Evolutionary conservation across 2,329 filamentous ascomycete species (phyloP).

Genomic region (Fusarium longipes): DNA sequence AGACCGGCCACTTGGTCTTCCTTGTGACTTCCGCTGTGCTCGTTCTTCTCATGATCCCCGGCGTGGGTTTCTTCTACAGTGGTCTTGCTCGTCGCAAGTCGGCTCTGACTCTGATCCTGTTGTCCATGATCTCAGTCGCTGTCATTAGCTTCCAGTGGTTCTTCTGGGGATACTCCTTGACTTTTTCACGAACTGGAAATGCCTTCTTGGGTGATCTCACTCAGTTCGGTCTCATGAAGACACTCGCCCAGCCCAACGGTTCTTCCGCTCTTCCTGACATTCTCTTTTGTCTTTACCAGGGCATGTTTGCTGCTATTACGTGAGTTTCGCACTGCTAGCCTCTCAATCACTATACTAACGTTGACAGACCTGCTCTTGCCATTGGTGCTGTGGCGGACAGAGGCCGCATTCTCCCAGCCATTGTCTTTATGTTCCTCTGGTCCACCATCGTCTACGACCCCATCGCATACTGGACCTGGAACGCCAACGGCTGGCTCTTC

Average conservation of each 20-base stretch:
- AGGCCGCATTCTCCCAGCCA: slow-evolving; percentile 69
- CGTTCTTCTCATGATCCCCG: slow-evolving; percentile 92
- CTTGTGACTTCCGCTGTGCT: slow-evolving; percentile 80
- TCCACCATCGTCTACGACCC: slow-evolving; percentile 78
- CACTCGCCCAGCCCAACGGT: slow-evolving; percentile 80
- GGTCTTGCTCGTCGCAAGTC: slow-evolving; percentile 90
- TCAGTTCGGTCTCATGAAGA: slow-evolving; percentile 84
- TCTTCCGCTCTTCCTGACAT: slow-evolving; percentile 80
- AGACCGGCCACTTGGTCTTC: slow-evolving; percentile 87
- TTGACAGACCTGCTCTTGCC: slow-evolving; percentile 64
- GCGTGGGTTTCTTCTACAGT: slow-evolving; percentile 95
- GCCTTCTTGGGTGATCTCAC: slow-evolving; percentile 81
- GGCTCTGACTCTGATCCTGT: slow-evolving; percentile 85
- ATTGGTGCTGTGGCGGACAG: slow-evolving; percentile 71
- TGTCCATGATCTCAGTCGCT: slow-evolving; percentile 83
- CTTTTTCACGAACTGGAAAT: slow-evolving; percentile 84
- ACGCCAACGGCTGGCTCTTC: slow-evolving; percentile 76
- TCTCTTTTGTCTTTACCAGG: slow-evolving; percentile 86
- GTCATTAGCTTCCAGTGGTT: slow-evolving; percentile 93
- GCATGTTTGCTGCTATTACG: slow-evolving; percentile 92
- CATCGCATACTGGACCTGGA: slow-evolving; percentile 84
- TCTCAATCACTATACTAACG: slow-evolving; percentile 2
- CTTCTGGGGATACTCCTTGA: slow-evolving; percentile 91
- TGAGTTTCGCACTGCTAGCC: slow-evolving; percentile 57
- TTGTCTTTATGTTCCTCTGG: slow-evolving; percentile 78